Evolutionary conservation across 23 red algal species (phyloP).

Genomic region (Gracilaria caudata): DNA sequence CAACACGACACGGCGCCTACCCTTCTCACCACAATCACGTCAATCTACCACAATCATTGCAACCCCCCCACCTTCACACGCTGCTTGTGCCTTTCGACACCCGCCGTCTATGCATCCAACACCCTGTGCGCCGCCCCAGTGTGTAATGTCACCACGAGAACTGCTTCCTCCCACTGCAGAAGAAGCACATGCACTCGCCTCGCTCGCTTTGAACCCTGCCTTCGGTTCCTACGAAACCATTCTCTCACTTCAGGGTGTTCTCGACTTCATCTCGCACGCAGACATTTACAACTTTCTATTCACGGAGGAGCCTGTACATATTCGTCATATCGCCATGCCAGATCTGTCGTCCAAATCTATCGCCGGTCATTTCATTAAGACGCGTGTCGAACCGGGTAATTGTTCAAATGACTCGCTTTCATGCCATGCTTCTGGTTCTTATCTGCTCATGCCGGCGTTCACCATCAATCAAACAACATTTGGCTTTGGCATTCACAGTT

Average conservation of each 20-base stretch:
- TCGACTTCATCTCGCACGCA: constrained; percentile 23
- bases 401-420: neutral
- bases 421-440: constrained; percentile 10
- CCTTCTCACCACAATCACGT: too few relatives aligned
- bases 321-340: constrained; percentile 31
- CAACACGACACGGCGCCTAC: constrained; percentile 1
- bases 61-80: neutral
- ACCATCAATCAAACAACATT: constrained; percentile 20
- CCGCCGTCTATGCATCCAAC: neutral
- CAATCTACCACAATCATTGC: neutral
- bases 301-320: constrained; percentile 21
- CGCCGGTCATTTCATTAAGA: constrained; percentile 18
- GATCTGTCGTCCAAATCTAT: constrained; percentile 31
- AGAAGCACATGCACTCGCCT: constrained; percentile 17
- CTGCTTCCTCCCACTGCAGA: constrained; percentile 26
- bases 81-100: neutral
- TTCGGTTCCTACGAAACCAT: constrained; percentile 10
- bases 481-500: constrained; percentile 29
- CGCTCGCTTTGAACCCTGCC: constrained; percentile 8
- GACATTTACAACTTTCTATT: constrained; percentile 29
- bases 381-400: constrained; percentile 16
- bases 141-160: neutral
- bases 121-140: neutral
- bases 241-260: constrained; percentile 20
- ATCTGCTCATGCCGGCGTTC: constrained; percentile 17